These are phyloP conservation scores for Dittrichia graveolens DNA, from an alignment of 129 eudicot genomes.

Conservation along the genomic window DNA sequence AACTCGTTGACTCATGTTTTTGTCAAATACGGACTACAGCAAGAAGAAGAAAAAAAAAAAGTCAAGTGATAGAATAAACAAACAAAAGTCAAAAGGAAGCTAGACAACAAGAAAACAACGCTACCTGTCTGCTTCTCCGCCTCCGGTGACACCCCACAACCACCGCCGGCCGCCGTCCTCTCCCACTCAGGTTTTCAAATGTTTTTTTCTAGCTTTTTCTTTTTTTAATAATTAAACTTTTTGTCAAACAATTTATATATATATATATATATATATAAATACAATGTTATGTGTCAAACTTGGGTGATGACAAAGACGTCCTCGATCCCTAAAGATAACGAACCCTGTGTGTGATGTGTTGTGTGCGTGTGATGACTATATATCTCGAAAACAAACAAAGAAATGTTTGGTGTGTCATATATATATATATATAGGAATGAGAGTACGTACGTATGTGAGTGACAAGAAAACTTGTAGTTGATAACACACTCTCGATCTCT, in stretches of 20 bases:
- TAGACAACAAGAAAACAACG: neutral
- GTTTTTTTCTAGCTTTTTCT: neutral
- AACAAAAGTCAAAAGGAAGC: slow-evolving; percentile 31
- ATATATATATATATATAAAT: no score
- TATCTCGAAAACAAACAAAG: no score
- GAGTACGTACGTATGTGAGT: no score
- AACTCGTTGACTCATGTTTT: slow-evolving; percentile 31
- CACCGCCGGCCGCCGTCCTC: slow-evolving; percentile 29
- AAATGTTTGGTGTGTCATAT: no score
- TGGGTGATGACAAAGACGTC: no score
- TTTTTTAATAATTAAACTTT: neutral
- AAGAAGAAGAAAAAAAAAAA: neutral
- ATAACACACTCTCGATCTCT: no score
- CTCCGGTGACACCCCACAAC: slow-evolving; percentile 29
- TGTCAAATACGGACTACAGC: slow-evolving; percentile 34
- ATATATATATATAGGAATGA: no score
- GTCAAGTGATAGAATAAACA: neutral
- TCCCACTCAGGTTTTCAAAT: slow-evolving; percentile 17
- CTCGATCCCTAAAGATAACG: no score
- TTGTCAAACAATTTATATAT: neutral
- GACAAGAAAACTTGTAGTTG: no score
- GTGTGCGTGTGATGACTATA: no score
- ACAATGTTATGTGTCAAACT: no score
- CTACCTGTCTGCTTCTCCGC: slow-evolving; percentile 21
- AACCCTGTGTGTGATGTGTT: no score